Evolutionary conservation across 2,329 filamentous ascomycete genomes (phyloP), one percentile per base, ranked within the genome.

Genomic region (Trichoderma breve): DNA sequence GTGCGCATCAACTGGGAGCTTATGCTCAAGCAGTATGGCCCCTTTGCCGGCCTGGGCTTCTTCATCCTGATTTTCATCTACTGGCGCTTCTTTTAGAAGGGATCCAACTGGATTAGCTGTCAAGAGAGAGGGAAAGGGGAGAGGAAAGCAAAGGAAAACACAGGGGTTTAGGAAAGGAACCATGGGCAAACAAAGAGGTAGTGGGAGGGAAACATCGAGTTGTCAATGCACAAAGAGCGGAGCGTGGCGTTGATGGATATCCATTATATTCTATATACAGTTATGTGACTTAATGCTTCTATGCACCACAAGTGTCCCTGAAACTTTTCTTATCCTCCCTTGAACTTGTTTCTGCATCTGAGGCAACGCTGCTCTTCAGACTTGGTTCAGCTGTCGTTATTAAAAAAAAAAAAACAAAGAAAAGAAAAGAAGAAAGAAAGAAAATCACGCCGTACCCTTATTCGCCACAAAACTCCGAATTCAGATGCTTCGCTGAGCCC

Each of bases 1-100:
- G 94, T 97, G 71, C 89, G 92, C 79, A 99, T 99, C 82, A 99
- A 99, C 82, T 99, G 96, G 97, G 95, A 99, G 82, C 84, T 98
- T 81, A 84, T 99, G 80, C 76, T 98, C 74, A 98, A 98, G 86
- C 95, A 98, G 89, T 99, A 98, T 80, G 96, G 94, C 1, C 96
- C 96, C 3, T 91, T 98, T 82, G 95, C 88, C 32, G 93, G 88
- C 3, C 84, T 98, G 72, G 94, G 88, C 2, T 85, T 97, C 72
- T 90, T 98, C 74, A 91, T 98, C 73, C 81, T 98, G 69, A 81
- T 98, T 74, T 94, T 98, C 82, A 83, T 98, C 74, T 97, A 92
- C 88, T 95, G 94, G 92, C 90, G 94, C 74, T 98, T 98, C 84
- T 97, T 97, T 82, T 98, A 80, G n/a, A 60, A 14, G 26, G 6